These are phyloP conservation scores for Bacterosira constricta DNA, from an alignment of 108 stramenopile genomes.

Conservation along the genomic window DNA sequence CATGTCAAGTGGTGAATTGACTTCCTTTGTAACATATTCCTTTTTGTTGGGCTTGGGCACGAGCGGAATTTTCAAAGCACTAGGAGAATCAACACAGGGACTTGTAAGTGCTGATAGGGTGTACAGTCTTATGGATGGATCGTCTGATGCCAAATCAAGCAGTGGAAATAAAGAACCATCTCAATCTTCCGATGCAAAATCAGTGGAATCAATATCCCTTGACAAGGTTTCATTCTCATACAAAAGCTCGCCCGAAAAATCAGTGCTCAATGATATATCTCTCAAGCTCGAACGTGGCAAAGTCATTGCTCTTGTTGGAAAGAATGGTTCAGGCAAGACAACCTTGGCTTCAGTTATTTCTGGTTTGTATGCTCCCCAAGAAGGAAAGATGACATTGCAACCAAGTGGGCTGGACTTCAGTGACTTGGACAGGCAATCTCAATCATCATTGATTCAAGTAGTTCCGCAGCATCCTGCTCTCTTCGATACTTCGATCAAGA, in stretches of 20 bases:
- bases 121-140: constrained; percentile 51
- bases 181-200: constrained; percentile 1
- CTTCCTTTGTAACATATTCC: constrained; percentile 84
- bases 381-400: constrained; percentile 55
- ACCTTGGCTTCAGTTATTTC: constrained; percentile 84
- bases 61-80: constrained; percentile 71
- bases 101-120: constrained; percentile 67
- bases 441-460: constrained; percentile 78
- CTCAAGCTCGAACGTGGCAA: constrained; percentile 75
- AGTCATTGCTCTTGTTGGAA: constrained; percentile 90
- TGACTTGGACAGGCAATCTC: constrained; percentile 48
- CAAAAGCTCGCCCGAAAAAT: constrained; percentile 40
- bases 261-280: constrained; percentile 72
- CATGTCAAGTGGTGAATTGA: constrained; percentile 79
- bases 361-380: constrained; percentile 82
- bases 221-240: constrained; percentile 75
- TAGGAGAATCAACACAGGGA: constrained; percentile 67
- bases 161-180: not conserved
- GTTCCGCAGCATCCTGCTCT: constrained; percentile 92
- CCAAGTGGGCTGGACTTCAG: constrained; percentile 46
- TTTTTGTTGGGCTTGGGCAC: constrained; percentile 87
- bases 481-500: constrained; percentile 73
- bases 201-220: constrained; percentile 60
- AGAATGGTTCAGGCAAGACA: constrained; percentile 92
- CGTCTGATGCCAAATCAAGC: constrained; percentile 9